A percentile compares a stretch with the other conserved stretches of the same genome.
Conservation (phyloP, 83 land plant species). For the Thuja plicata region DNA sequence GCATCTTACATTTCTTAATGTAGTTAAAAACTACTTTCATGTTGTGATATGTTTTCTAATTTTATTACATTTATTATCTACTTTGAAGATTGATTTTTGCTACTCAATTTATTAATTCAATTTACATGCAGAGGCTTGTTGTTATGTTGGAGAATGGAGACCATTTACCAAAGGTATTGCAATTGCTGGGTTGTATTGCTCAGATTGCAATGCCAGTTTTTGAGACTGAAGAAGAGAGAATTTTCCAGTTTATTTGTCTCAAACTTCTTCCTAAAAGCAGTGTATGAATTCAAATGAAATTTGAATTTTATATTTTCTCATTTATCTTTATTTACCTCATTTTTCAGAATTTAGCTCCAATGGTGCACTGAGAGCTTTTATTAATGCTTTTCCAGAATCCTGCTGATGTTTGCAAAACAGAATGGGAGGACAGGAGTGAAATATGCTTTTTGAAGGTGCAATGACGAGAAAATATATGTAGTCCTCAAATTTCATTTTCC, state of each 20-base stretch:
- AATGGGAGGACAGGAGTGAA: conserved; percentile 59
- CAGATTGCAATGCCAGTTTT: conserved; percentile 27
- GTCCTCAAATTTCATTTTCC: neutral
- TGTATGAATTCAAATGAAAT: conserved; percentile 11
- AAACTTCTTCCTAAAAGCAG: conserved; percentile 19
- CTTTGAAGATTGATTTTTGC: neutral
- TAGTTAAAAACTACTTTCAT: neutral
- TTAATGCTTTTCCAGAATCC: conserved; percentile 27
- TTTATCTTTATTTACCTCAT: neutral
- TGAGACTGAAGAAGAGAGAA: conserved; percentile 29
- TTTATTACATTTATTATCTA: neutral
- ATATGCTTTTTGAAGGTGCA: conserved; percentile 59
- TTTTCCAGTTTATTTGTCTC: conserved; percentile 24
- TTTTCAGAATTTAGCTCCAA: neutral
- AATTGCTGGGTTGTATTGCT: conserved; percentile 33
- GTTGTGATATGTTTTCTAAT: neutral
- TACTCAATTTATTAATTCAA: conserved; percentile 1
- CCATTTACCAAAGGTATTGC: conserved; percentile 26
- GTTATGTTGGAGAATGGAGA: conserved; percentile 11
- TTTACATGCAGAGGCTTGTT: conserved; percentile 11
- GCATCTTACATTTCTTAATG: neutral
- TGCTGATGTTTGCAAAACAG: conserved; percentile 18
- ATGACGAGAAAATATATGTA: neutral
- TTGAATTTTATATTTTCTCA: neutral
- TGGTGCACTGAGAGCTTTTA: conserved; percentile 3